Conservation (phyloP, 805 yeast species). For the Suhomyces sp. region DNA sequence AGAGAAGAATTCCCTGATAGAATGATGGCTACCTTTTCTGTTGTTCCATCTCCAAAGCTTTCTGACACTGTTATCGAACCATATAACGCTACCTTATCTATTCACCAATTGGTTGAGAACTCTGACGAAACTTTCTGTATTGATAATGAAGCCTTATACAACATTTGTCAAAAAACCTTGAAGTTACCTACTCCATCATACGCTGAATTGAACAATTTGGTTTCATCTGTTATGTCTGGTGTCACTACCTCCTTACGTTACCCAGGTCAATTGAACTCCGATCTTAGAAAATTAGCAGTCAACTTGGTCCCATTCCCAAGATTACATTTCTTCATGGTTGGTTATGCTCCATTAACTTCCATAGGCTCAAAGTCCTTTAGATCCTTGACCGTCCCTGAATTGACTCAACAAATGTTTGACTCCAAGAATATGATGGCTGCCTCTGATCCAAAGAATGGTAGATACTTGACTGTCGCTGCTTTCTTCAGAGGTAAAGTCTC, state of each 20-base stretch:
- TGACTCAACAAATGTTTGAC: slow-evolving; percentile 91
- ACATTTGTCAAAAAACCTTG: slow-evolving; percentile 83
- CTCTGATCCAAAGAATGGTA: slow-evolving; percentile 84
- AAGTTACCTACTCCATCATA: slow-evolving; percentile 78
- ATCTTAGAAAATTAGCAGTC: slow-evolving; percentile 88
- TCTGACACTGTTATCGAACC: slow-evolving; percentile 95
- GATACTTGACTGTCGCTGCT: slow-evolving; percentile 90
- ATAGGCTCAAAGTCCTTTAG: slow-evolving; percentile 78
- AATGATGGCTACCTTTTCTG: slow-evolving; percentile 95
- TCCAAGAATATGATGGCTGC: slow-evolving; percentile 96
- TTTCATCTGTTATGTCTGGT: slow-evolving; percentile 92
- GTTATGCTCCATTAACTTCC: slow-evolving; percentile 88
- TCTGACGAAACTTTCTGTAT: slow-evolving; percentile 93
- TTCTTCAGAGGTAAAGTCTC: slow-evolving; percentile 93
- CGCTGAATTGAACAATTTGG: slow-evolving; percentile 74
- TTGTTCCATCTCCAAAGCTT: slow-evolving; percentile 86
- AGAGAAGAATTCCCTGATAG: slow-evolving; percentile 93
- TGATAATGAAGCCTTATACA: slow-evolving; percentile 90
- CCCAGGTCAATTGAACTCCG: slow-evolving; percentile 94
- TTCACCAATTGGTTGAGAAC: slow-evolving; percentile 87
- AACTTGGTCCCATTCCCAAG: slow-evolving; percentile 94
- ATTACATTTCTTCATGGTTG: slow-evolving; percentile 92
- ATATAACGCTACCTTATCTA: slow-evolving; percentile 86
- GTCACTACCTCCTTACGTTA: slow-evolving; percentile 90
- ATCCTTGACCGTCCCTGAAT: slow-evolving; percentile 82